These are phyloP conservation scores for Boletus insuetus DNA, from an alignment of 768 basidiomycete species.

Conservation along the genomic window DNA sequence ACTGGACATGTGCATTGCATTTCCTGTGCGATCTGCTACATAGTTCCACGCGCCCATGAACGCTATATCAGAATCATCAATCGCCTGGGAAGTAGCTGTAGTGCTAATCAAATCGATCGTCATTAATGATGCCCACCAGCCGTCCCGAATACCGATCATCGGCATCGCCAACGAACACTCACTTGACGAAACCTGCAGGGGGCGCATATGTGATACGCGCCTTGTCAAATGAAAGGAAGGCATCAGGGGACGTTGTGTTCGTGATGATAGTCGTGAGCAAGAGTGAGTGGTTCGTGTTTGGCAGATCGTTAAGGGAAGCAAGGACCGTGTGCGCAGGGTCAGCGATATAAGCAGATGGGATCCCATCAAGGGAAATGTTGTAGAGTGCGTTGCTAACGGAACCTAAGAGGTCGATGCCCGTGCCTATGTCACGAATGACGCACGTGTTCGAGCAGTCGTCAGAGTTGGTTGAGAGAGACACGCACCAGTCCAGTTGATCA, in stretches of 20 bases:
- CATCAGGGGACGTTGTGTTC: slow-evolving; percentile 28
- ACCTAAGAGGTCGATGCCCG: slow-evolving; percentile 59
- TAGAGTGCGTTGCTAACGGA: slow-evolving; percentile 45
- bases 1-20: slow-evolving; percentile 31
- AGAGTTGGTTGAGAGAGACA: slow-evolving; percentile 3
- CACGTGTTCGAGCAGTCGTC: slow-evolving; percentile 4
- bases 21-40: slow-evolving; percentile 30
- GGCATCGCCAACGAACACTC: slow-evolving; percentile 16
- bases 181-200: slow-evolving; percentile 35
- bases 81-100: slow-evolving; percentile 33
- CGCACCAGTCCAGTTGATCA: slow-evolving; percentile 63
- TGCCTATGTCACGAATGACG: slow-evolving; percentile 43
- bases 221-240: slow-evolving; percentile 54
- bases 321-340: slow-evolving; percentile 41
- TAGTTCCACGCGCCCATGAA: slow-evolving; percentile 59
- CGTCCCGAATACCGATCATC: slow-evolving; percentile 2
- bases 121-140: slow-evolving; percentile 16
- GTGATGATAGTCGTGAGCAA: slow-evolving; percentile 48
- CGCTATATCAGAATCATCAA: slow-evolving; percentile 46
- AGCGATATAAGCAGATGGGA: slow-evolving; percentile 23
- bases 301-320: slow-evolving; percentile 46
- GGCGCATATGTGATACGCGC: slow-evolving; percentile 47
- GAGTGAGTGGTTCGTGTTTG: slow-evolving; percentile 51
- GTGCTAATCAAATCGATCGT: slow-evolving; percentile 30
- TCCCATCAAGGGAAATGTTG: slow-evolving; percentile 52